Base-by-base conservation (phyloP, 768 basidiomycete genomes). In the Phallus indusiatus region DNA sequence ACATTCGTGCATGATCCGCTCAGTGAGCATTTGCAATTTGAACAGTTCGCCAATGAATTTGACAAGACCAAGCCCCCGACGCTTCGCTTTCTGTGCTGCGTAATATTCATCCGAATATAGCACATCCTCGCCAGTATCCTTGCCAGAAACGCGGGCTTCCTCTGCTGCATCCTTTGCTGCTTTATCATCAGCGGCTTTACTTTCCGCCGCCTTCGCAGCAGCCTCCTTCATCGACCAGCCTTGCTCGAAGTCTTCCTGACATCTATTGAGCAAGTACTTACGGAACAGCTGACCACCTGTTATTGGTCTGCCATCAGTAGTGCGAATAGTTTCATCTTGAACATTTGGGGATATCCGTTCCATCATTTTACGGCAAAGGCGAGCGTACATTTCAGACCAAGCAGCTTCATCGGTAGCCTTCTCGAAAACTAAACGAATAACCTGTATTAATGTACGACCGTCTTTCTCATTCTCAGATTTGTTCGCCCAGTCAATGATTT, bases 1-100 rank as follows among this genome's bases (percentile, higher is more conserved):
- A 78, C 95, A 99, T 73, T 93, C 90, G 76, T 94, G 90, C 90
- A 98, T 99, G 75, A 98, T 95, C 65, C 92, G 86, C 75, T 94
- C 92, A 52, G 93, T 94, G 56, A 98, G 77, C 93, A 97, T 96
- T 74, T 91, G 89, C n/a, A 99, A 78, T 76, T 97, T 97, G 86
- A 93, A 99, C 56, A 98, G 77, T 74, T 99, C 95, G 63, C 95
- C 94, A 63, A 98, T 97, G 75, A 99, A 94, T 72, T 90, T 91
- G 76, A 97, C 93, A 65, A 99, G 81, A 77, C 95, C 93, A 12
- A 97, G 85, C 71, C 95, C 94, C 63, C 91, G 90, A 61, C 94
- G 90, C 76, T 97, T 98, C 47, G 94, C 95, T 78, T 95, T 96
- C 73, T 94, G 88, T 16, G 92, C 92, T 42, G 87, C 86, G 67